Evolutionary conservation across 768 basidiomycete species (phyloP).

Genomic region (Rhodotorula paludigena): DNA sequence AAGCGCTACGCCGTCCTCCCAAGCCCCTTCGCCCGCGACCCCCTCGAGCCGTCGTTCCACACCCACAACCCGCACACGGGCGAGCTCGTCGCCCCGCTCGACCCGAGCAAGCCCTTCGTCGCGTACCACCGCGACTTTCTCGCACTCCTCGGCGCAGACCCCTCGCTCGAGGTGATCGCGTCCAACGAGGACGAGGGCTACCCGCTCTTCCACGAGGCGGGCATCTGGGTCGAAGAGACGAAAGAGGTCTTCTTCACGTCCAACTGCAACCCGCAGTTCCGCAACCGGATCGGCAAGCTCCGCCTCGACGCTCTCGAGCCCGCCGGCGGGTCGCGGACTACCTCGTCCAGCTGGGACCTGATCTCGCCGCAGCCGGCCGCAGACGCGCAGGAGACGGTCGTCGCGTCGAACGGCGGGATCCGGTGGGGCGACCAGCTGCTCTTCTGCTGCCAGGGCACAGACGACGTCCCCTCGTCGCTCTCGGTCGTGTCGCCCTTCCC

Average conservation of each 20-base stretch:
- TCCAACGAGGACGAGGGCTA: slow-evolving; percentile 55
- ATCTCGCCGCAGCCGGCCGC: neutral
- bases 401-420: slow-evolving; percentile 25
- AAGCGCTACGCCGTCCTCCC: slow-evolving; percentile 13
- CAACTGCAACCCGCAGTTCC: slow-evolving; percentile 53
- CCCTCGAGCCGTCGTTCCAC: slow-evolving; percentile 1
- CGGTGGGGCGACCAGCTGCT: slow-evolving; percentile 7
- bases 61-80: neutral
- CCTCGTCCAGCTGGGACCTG: neutral
- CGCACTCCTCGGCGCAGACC: slow-evolving; percentile 56
- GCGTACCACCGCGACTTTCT: slow-evolving; percentile 58
- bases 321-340: neutral
- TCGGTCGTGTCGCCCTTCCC: neutral
- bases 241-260: slow-evolving; percentile 69
- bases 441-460: slow-evolving; percentile 22
- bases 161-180: slow-evolving; percentile 60
- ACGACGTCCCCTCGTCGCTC: slow-evolving; percentile 11
- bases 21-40: neutral
- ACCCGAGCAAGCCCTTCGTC: slow-evolving; percentile 59
- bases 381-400: neutral
- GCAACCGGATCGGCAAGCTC: slow-evolving; percentile 62
- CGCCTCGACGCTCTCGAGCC: slow-evolving; percentile 56
- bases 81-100: slow-evolving; percentile 56
- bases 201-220: slow-evolving; percentile 75
- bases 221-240: slow-evolving; percentile 62